Evolutionary conservation across 2,329 filamentous ascomycete species (phyloP), one percentile per base, ranked within the genome.

Genomic region (Pseudovirgaria hyperparasitica): DNA sequence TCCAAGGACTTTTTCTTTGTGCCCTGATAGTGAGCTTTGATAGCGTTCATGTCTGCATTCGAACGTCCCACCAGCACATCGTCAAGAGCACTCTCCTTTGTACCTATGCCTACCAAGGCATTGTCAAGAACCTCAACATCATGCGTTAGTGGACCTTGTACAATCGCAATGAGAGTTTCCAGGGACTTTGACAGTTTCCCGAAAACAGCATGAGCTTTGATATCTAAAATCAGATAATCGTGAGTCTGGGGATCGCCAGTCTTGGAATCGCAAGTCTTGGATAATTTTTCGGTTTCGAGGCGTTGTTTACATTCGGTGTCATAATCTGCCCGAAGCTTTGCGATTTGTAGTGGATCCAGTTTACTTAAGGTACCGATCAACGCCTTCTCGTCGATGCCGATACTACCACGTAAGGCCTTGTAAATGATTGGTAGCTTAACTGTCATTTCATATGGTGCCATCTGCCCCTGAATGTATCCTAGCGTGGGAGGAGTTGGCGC

Each of bases 341-440:
- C 70, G 35, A 90, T 67, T 49, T 92, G 81, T 4, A 85, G 60
- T 1, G 86, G 79, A 37, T 92, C 82, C 36, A 85, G 76, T 39
- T 65, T 70, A 3, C 77, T 60, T 6, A 96, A 60, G 3, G 76
- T 60, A 2, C 63, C 60, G 36, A 92, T 86, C 10, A 96, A 60
- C 0, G 68, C 54, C 43, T 74, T 77, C 52, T 94, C 86, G 43
- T 96, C 74, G 0, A 86, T 94, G 18, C 86, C 87, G 35, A 93
- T 82, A n/a, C n/a, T n/a, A 0, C 85, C 85, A 54, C 92, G 93
- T 84, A 94, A 93, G 2, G 87, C 82, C 40, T 69, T 69, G 28
- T 82, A 72, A 13, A 92, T 61, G 4, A 64, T 70, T 31, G 84
- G 70, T 0, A 82, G 79, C 40, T 90, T 75, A 9, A 62, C 58